These are phyloP conservation scores for Sclerotiophoma versabilis DNA, from an alignment of 2,329 filamentous ascomycete species.

Conservation along the genomic window DNA sequence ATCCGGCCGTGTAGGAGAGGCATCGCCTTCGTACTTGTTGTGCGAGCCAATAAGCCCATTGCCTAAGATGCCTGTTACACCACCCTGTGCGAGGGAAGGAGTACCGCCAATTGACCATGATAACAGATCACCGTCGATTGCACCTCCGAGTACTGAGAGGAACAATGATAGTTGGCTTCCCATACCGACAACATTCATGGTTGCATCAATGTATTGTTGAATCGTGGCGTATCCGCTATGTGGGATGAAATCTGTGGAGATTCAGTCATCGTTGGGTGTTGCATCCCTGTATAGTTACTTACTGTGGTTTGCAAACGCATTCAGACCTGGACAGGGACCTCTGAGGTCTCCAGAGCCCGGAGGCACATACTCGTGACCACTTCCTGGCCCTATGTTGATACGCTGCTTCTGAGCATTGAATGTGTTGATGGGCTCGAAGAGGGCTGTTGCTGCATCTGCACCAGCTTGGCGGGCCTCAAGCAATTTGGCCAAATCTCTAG, in stretches of 20 bases:
- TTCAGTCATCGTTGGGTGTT: background rate
- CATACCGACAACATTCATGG: constrained; percentile 32
- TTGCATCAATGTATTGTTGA: constrained; percentile 31
- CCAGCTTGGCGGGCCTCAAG: constrained; percentile 25
- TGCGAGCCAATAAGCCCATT: constrained; percentile 31
- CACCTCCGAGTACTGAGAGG: constrained; percentile 27
- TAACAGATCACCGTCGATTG: constrained; percentile 29
- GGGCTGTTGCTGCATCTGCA: constrained; percentile 26
- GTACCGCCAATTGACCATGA: constrained; percentile 33
- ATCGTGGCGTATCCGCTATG: constrained; percentile 32
- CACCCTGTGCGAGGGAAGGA: constrained; percentile 28
- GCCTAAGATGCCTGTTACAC: constrained; percentile 24
- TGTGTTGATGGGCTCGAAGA: constrained; percentile 32
- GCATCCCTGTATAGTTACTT: background rate
- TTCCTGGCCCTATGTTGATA: constrained; percentile 27
- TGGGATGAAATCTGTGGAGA: constrained; percentile 25
- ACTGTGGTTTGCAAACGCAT: constrained; percentile 36
- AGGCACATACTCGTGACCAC: constrained; percentile 34
- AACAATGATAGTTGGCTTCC: constrained; percentile 22
- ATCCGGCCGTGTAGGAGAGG: constrained; percentile 31
- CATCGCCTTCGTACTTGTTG: constrained; percentile 36
- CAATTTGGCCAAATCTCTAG: constrained; percentile 21
- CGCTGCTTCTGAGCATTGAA: constrained; percentile 29
- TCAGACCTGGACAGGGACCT: constrained; percentile 35
- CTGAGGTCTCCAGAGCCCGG: constrained; percentile 32